Evolutionary conservation across 1,284 basidiomycete genomes (phyloP).

Genomic region (Ceratobasidium sp.): DNA sequence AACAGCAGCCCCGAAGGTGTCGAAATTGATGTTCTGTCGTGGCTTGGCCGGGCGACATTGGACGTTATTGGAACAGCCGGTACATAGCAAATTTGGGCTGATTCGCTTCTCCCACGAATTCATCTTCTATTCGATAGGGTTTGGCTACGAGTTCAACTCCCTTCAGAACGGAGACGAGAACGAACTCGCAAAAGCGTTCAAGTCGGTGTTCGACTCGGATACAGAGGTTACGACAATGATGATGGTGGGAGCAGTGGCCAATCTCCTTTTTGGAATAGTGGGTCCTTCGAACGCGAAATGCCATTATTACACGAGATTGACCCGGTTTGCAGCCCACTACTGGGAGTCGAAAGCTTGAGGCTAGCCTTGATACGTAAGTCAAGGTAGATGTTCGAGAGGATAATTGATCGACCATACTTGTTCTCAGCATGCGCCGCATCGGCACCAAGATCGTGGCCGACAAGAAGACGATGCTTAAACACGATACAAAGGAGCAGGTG

Average conservation of each 20-base stretch:
- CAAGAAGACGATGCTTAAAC: conserved; percentile 53
- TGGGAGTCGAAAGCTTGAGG: not conserved
- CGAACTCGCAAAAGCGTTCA: conserved; percentile 59
- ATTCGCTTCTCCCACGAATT: not conserved
- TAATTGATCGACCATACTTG: not conserved
- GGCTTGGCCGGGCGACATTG: conserved; percentile 68
- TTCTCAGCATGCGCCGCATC: conserved; percentile 21
- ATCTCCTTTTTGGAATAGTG: conserved; percentile 21
- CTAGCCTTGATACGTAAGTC: conserved; percentile 23
- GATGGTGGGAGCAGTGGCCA: conserved; percentile 24
- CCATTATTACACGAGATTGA: conserved; percentile 45
- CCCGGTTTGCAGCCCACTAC: conserved; percentile 19
- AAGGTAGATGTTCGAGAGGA: not conserved
- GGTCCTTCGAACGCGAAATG: conserved; percentile 17
- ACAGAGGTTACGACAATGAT: conserved; percentile 19
- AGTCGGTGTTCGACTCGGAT: conserved; percentile 51
- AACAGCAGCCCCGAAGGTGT: conserved; percentile 18
- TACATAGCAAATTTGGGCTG: conserved; percentile 5
- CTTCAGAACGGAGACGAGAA: conserved; percentile 53
- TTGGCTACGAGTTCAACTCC: conserved; percentile 71
- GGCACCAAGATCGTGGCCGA: conserved; percentile 49
- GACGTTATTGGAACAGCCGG: conserved; percentile 77
- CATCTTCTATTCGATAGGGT: conserved; percentile 52
- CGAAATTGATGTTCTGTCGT: conserved; percentile 63
- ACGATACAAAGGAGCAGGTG: conserved; percentile 50